Base-by-base conservation (phyloP, 768 basidiomycete species). In the Exidia glandulosa region DNA sequence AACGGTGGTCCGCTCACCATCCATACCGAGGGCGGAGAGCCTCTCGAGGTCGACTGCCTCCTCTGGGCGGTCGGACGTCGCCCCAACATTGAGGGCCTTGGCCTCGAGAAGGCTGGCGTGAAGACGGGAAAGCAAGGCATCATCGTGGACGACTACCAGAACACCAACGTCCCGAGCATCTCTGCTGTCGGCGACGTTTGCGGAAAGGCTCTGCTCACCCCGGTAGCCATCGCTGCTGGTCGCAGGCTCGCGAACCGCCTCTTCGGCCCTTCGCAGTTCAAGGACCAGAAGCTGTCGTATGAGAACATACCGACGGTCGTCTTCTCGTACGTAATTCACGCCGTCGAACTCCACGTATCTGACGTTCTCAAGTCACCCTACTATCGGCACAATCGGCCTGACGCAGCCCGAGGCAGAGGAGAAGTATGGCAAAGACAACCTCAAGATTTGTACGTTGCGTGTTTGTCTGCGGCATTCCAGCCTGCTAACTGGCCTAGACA, bases 191-290 rank as follows among this genome's bases (percentile, higher is more conserved):
- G 96, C 2, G 96, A 99, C 69, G 91, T 94, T 25, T 84, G 84
- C 64, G 96, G 96, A 62, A 94, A 96, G 72, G 90, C 84, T 47
- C 77, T 95, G 32, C 78, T 99, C 61, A 99, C 96, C 3, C 96
- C 96, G 16, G 96, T 99, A 10, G 96, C 96, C 45, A 95, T 99
- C 60, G 95, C 95, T 55, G 96, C 96, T 16, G 96, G 93, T 25
- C 78, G 96, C 61, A 76, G 93, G 62, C 76, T 97, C 37, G 80
- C 88, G 58, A 98, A 98, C 74, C 78, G 96, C 61, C 74, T 98
- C 52, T 99, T 92, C 67, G 96, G 96, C 10, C 85, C 86, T 2
- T 82, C 84, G 62, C 78, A 90, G 72, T 94, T 79, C 80, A 93
- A 88, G 76, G 71, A 87, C 55, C 88, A 95, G 67, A 93, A 95